Evolutionary conservation across 2,329 filamentous ascomycete species (phyloP).

Genomic region (Fusarium fujikuroi): DNA sequence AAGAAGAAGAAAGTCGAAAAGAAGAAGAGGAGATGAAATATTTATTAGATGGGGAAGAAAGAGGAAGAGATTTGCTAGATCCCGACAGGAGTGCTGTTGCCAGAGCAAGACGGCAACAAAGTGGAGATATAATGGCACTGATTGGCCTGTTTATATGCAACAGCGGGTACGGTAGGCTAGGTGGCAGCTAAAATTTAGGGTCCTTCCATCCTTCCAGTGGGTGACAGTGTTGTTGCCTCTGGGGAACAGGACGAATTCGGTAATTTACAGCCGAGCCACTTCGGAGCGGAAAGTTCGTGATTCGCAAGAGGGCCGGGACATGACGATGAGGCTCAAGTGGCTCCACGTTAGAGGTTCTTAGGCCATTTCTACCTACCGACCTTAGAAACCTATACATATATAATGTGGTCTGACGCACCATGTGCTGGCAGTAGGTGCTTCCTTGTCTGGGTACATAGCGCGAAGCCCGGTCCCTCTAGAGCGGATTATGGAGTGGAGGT

Average conservation of each 20-base stretch:
- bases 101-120: constrained; percentile 33
- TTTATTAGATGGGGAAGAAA: constrained; percentile 28
- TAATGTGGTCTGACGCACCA: background rate
- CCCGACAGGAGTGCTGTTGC: constrained; percentile 26
- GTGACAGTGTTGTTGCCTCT: background rate
- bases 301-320: background rate
- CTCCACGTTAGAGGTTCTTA: background rate
- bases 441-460: background rate
- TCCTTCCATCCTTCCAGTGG: background rate
- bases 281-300: constrained; percentile 3
- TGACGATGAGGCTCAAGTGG: background rate
- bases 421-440: background rate
- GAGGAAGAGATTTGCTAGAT: constrained; percentile 39
- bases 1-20: constrained; percentile 10
- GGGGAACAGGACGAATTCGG: background rate
- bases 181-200: constrained; percentile 15
- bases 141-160: constrained; percentile 12
- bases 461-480: background rate
- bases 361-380: background rate
- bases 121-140: constrained; percentile 7
- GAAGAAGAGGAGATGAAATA: constrained; percentile 12
- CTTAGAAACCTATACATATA: background rate
- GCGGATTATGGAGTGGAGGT: constrained; percentile 13
- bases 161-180: background rate
- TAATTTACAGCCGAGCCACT: constrained; percentile 16